phyloP scores from a whole-genome alignment of 441 rosid genomes.

The Croton setiger region DNA sequence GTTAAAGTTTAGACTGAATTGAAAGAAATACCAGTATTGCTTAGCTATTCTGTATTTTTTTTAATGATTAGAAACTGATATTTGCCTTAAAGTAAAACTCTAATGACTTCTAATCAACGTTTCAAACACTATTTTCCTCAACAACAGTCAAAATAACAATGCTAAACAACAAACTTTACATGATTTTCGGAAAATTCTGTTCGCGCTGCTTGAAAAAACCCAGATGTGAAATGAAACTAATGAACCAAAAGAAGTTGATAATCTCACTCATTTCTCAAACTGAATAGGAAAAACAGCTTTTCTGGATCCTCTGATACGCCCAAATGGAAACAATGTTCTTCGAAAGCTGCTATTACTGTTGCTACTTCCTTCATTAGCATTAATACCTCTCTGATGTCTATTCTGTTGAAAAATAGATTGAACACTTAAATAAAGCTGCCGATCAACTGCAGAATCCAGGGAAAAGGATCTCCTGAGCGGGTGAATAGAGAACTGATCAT shows the following conservation, averaged over 20 bases:
- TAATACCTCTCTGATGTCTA: constrained; percentile 23
- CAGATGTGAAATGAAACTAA: background rate
- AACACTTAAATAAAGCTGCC: constrained; percentile 50
- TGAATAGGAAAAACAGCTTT: constrained; percentile 49
- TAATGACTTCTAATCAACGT: too few relatives aligned
- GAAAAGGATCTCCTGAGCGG: constrained; percentile 85
- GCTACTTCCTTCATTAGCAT: constrained; percentile 33
- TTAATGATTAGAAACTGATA: too few relatives aligned
- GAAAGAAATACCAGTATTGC: too few relatives aligned
- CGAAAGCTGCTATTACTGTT: constrained; percentile 39
- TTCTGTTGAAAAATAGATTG: constrained; percentile 45
- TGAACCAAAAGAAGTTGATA: constrained; percentile 11
- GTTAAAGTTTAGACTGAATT: too few relatives aligned
- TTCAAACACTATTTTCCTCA: too few relatives aligned
- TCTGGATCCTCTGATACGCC: constrained; percentile 41
- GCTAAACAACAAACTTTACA: background rate
- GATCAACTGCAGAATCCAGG: constrained; percentile 73
- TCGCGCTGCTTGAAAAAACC: background rate
- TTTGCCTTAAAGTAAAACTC: too few relatives aligned
- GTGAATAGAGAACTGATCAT: constrained; percentile 53
- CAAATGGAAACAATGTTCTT: constrained; percentile 49
- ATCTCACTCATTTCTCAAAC: constrained; percentile 31
- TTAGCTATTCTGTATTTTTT: too few relatives aligned
- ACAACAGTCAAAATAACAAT: too few relatives aligned
- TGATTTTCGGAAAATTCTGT: background rate